Percentiles rank a stretch among this genome's conserved stretches.
Evolutionary conservation across 2,329 filamentous ascomycete genomes (phyloP).

Genomic region (Lachnellula occidentalis): DNA sequence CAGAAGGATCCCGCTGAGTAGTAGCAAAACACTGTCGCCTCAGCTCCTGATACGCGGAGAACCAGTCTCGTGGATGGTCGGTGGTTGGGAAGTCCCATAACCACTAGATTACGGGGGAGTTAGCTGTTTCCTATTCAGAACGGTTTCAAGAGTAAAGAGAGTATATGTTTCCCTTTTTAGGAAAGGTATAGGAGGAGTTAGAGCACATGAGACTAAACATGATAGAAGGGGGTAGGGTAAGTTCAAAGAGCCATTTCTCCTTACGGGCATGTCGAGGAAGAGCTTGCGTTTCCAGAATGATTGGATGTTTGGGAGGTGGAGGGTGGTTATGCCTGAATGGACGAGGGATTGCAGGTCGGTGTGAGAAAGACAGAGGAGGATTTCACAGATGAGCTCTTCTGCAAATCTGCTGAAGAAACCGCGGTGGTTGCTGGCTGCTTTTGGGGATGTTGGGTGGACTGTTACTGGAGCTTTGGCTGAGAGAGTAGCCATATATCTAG

Average conservation of each 20-base stretch:
- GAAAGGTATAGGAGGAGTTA: too few species aligned
- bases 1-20: neutral
- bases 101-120: neutral
- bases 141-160: too few species aligned
- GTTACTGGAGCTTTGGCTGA: neutral
- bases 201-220: too few species aligned
- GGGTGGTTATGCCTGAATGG: constrained; percentile 6
- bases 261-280: constrained; percentile 8
- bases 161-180: too few species aligned
- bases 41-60: constrained; percentile 9
- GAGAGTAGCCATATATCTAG: neutral
- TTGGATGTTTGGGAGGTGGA: constrained; percentile 1
- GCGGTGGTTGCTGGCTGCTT: neutral
- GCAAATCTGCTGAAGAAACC: constrained; percentile 5
- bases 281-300: constrained; percentile 16
- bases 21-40: constrained; percentile 11
- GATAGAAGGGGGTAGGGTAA: too few species aligned
- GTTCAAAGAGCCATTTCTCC: too few species aligned
- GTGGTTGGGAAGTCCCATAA: constrained; percentile 11
- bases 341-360: constrained; percentile 2
- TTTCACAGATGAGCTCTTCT: constrained; percentile 9
- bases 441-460: neutral
- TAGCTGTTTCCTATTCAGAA: too few species aligned
- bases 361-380: constrained; percentile 12
- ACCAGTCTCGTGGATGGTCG: constrained; percentile 8